Conservation (phyloP, 2,329 filamentous ascomycete species). For the Waltergamsia citrina region DNA sequence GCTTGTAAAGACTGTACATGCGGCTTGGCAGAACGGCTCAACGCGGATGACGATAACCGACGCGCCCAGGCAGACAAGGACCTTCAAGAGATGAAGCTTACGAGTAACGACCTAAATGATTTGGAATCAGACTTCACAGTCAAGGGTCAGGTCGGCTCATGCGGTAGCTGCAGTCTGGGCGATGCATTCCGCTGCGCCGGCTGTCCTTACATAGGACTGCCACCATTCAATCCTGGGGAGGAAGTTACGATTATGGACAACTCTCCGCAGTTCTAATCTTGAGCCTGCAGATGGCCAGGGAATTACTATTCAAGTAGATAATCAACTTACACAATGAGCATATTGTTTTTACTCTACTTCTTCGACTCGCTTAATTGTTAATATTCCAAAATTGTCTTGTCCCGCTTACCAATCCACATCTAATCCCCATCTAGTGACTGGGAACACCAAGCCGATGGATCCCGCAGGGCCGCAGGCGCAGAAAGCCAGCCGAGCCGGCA, state of each 20-base stretch:
- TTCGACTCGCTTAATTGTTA: too few relatives aligned
- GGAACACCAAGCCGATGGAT: too few relatives aligned
- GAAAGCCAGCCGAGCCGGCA: too few relatives aligned
- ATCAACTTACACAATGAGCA: too few relatives aligned
- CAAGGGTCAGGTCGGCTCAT: constrained; percentile 80
- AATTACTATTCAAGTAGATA: not conserved
- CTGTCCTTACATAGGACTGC: constrained; percentile 79
- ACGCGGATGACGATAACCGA: constrained; percentile 72
- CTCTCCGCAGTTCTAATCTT: constrained; percentile 71
- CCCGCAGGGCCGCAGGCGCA: too few relatives aligned
- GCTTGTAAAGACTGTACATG: constrained; percentile 98
- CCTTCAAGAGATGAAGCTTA: constrained; percentile 63
- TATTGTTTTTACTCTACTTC: too few relatives aligned
- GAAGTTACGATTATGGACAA: constrained; percentile 85
- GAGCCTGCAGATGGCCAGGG: too few relatives aligned
- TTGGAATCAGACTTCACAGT: constrained; percentile 88
- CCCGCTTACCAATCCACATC: too few relatives aligned
- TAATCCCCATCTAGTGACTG: too few relatives aligned
- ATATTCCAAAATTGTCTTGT: too few relatives aligned
- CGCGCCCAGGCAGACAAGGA: constrained; percentile 56
- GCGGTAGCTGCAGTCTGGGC: constrained; percentile 86
- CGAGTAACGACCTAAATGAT: constrained; percentile 62
- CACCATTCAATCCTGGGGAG: constrained; percentile 94
- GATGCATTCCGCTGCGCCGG: constrained; percentile 75
- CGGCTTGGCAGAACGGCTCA: constrained; percentile 75